These are phyloP conservation scores for Trametes cinnabarina DNA, from an alignment of 768 basidiomycete species.

Conservation along the genomic window DNA sequence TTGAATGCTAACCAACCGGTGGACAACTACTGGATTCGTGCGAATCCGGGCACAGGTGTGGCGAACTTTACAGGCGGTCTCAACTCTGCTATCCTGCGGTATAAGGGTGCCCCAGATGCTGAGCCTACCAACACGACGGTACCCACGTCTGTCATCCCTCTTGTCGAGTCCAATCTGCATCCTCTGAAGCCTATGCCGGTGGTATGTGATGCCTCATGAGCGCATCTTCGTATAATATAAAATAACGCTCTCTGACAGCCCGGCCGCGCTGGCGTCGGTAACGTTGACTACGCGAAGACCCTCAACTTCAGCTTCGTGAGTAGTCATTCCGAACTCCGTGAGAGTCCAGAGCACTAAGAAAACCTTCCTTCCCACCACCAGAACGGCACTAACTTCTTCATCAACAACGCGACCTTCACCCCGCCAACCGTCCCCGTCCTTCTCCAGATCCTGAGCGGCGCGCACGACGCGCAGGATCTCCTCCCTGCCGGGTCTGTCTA, in stretches of 20 bases:
- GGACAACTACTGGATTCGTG: constrained; percentile 24
- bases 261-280: constrained; percentile 16
- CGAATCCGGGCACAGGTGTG: constrained; percentile 15
- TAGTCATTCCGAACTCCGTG: not conserved
- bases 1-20: constrained; percentile 22
- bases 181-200: constrained; percentile 11
- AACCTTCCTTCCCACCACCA: constrained; percentile 22
- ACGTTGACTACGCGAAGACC: constrained; percentile 18
- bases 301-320: constrained; percentile 22
- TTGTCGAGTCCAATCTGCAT: constrained; percentile 19
- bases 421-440: constrained; percentile 50
- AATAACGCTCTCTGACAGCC: constrained; percentile 13
- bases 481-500: constrained; percentile 49
- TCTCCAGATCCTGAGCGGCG: constrained; percentile 58
- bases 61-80: constrained; percentile 33
- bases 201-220: not conserved
- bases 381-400: constrained; percentile 27
- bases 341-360: not conserved
- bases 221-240: too few relatives aligned
- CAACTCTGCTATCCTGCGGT: constrained; percentile 47
- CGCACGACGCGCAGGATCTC: constrained; percentile 43
- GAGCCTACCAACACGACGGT: constrained; percentile 32
- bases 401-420: constrained; percentile 37
- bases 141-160: not conserved
- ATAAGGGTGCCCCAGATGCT: constrained; percentile 33